Base-by-base conservation (phyloP, 176 grass and related monocot species). In the Tuctoria greenei region DNA sequence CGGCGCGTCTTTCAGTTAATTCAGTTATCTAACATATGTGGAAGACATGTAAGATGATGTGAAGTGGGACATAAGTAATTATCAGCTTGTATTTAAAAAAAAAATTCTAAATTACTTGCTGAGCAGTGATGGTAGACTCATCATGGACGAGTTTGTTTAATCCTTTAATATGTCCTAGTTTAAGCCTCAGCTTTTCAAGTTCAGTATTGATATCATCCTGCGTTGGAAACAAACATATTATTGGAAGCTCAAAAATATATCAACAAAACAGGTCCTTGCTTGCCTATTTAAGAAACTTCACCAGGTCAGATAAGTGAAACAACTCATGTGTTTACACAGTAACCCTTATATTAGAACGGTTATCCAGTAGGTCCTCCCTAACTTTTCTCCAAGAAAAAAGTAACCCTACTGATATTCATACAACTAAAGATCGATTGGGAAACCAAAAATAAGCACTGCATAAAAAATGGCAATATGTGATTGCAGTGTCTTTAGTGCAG, bases 171-270 rank as follows among this genome's bases (percentile, higher is more conserved):
- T 83, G 83, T n/a, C 51, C 56, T 14, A 89, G 49, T 77, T 87
- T 78, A 78, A 81, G 77, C 59, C 68, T 82, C 43, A 92, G 54
- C 68, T 79, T 85, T 71, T 89, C 86, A 55, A 85, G 81, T 77
- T 89, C 89, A 21, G 51, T 44, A 78, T 81, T 79, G 31, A 67
- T 52, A 70, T 82, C 74, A 39, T 28, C 60, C 86, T 89, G 55
- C 14, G 4, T 84, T 41, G 65, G 21, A 15, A 42, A 52, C 24
- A 61, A 41, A 41, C 37, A 47, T 41, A 39, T 38, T 38, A 65
- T 2, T 49, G 20, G 61, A 15, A 77, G 31, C 13, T 77, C 20
- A 65, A 15, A 51, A 25, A 38, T 39, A 55, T 38, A 65, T 77
- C 65, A 17, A 20, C 7, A 38, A 64, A 65, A 11, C 13, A 64